These are phyloP conservation scores for Ceratobasidium theobromae DNA, from an alignment of 1,284 basidiomycete species.

Conservation along the genomic window DNA sequence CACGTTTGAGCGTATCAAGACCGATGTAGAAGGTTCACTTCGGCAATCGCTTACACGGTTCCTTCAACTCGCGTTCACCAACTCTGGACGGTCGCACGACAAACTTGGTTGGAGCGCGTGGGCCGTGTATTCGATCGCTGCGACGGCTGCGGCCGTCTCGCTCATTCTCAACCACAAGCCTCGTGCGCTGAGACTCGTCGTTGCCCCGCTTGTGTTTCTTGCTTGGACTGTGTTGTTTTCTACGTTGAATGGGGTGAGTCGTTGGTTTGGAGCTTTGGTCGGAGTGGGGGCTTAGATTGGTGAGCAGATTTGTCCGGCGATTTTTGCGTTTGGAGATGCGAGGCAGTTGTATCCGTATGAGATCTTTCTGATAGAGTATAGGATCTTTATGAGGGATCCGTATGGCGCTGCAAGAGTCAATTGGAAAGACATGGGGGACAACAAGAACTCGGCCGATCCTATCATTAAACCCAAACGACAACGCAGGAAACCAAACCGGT, in stretches of 20 bases:
- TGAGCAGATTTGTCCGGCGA: slow-evolving; percentile 10
- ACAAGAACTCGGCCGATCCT: slow-evolving; percentile 7
- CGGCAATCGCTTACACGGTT: slow-evolving; percentile 33
- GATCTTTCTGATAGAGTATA: slow-evolving; percentile 4
- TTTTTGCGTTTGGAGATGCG: slow-evolving; percentile 21
- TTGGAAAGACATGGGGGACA: not conserved
- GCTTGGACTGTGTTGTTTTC: slow-evolving; percentile 6
- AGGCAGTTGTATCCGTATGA: slow-evolving; percentile 18
- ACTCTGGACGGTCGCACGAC: slow-evolving; percentile 18
- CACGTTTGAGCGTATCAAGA: slow-evolving; percentile 6
- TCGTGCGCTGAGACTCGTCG: not conserved
- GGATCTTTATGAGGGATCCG: not conserved
- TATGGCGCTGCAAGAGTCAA: not conserved
- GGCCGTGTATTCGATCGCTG: not conserved
- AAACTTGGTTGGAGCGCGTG: slow-evolving; percentile 7
- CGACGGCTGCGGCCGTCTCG: not conserved
- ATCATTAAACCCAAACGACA: not conserved
- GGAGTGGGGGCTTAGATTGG: not conserved
- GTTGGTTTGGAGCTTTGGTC: not conserved
- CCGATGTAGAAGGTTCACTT: slow-evolving; percentile 30
- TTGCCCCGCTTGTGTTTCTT: not conserved
- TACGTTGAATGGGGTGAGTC: slow-evolving; percentile 10
- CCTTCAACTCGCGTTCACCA: slow-evolving; percentile 27
- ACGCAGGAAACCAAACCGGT: not conserved
- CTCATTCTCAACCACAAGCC: not conserved